Evolutionary conservation across 2,329 filamentous ascomycete genomes (phyloP), one percentile per base, ranked within the genome.

Genomic region (Lojkania enalia): DNA sequence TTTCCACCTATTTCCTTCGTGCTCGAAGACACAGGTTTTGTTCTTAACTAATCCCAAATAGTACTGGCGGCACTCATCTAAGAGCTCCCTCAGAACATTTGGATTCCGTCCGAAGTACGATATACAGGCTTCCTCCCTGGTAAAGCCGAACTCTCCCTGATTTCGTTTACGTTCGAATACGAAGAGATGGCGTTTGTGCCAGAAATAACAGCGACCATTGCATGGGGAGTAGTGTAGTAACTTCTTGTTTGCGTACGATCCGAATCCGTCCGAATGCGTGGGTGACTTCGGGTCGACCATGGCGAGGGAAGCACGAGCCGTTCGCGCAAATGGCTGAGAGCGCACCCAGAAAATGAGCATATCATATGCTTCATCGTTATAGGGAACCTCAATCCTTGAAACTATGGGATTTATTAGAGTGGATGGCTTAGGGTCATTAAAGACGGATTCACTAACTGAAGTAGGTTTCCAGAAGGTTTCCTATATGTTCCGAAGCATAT

Each of bases 21-120:
- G 40, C 42, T 54, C 32, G 44, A 54, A 54, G 27, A 54, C 44
- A 39, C 16, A 46, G 33, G 42, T 52, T 47, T 52, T 52, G 36
- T 52, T 49, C 35, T 49, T n/a, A 41, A 49, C 46, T 13, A 20
- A 37, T 39, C 31, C 37, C 21, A 52, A 38, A 49, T 49, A 52
- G 39, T 41, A 39, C 35, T 23, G 30, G 20, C 39, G 39, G 46
- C 46, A 52, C 21, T 52, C 33, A 15, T 42, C 16, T 1, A 52
- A 39, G 21, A 52, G 46, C 36, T 52, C 39, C 35, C 33, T 2
- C 5, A 52, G 31, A 49, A 49, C 42, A 20, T 4, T 14, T 14
- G 39, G 46, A 52, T 49, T 44, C 5, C 49, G 49, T 19, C 49
- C 27, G 39, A 52, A 52, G 42, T 39, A 52, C 23, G 33, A 52